phyloP scores from a whole-genome alignment of 345 rosid genomes.

The Lepidium didymum region DNA sequence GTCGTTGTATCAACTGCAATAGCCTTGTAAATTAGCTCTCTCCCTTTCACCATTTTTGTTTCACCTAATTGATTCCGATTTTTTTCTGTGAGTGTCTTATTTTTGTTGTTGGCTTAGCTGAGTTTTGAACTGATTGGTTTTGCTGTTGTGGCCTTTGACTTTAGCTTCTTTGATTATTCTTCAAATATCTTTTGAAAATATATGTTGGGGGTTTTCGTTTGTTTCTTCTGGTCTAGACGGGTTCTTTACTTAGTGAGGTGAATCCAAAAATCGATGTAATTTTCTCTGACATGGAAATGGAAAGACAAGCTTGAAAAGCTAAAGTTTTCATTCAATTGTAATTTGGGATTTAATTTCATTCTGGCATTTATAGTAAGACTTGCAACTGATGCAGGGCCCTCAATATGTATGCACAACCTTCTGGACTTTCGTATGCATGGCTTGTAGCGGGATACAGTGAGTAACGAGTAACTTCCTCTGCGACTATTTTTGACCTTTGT shows the following conservation, averaged over 20 bases:
- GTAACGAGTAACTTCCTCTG: slow-evolving; percentile 15
- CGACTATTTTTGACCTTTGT: background rate
- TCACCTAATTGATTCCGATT: background rate
- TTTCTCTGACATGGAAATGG: background rate
- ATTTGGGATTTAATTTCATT: background rate
- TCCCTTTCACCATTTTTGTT: background rate
- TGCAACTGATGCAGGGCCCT: slow-evolving; percentile 68
- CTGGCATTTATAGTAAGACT: slow-evolving; percentile 4
- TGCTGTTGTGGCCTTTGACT: slow-evolving; percentile 7
- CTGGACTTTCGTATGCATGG: slow-evolving; percentile 88
- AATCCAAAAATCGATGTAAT: background rate
- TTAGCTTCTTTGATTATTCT: background rate
- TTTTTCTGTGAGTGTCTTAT: background rate
- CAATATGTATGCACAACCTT: slow-evolving; percentile 92
- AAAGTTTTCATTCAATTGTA: background rate
- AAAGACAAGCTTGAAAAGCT: background rate
- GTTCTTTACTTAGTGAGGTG: background rate
- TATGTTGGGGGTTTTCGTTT: background rate
- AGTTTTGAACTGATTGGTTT: slow-evolving; percentile 10
- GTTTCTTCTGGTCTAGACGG: background rate
- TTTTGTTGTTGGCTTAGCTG: background rate
- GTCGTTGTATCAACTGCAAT: slow-evolving; percentile 95
- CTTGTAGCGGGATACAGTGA: slow-evolving; percentile 98
- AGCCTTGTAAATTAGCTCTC: slow-evolving; percentile 47
- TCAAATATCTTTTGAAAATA: background rate